phyloP scores from a whole-genome alignment of 2,329 filamentous ascomycete genomes.

The Aspergillus cejpii region DNA sequence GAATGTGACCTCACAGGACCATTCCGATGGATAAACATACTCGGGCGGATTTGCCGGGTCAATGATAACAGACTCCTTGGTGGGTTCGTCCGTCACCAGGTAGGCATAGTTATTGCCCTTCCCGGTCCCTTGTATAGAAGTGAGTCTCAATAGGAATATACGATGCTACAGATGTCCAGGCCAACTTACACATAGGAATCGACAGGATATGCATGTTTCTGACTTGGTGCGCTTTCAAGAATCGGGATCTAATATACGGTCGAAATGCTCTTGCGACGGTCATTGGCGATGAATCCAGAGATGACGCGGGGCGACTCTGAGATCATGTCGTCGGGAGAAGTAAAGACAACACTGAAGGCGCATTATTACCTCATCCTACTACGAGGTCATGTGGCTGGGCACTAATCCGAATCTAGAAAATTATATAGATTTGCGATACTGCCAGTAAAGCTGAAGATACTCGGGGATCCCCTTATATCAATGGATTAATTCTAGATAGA shows the following conservation, averaged over 20 bases:
- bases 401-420: background rate
- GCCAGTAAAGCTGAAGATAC: background rate
- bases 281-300: conserved; percentile 20
- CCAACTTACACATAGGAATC: conserved; percentile 48
- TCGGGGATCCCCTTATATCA: too few species aligned
- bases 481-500: too few species aligned
- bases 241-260: conserved; percentile 13
- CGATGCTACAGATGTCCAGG: background rate
- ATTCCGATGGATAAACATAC: conserved; percentile 28
- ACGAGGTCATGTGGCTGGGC: background rate
- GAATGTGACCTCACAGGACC: background rate
- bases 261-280: conserved; percentile 23
- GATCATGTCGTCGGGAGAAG: background rate
- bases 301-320: conserved; percentile 5
- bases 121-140: conserved; percentile 27
- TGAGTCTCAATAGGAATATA: background rate
- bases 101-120: conserved; percentile 49
- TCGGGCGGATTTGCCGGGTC: conserved; percentile 48
- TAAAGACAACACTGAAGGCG: background rate
- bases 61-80: conserved; percentile 47
- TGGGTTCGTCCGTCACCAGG: conserved; percentile 45
- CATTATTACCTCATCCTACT: background rate
- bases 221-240: conserved; percentile 8
- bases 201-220: conserved; percentile 47
- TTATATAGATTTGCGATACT: background rate